A percentile compares a stretch with the other conserved stretches of the same genome.
phyloP scores from a whole-genome alignment of 2,329 filamentous ascomycete genomes.

The Ophiocordyceps camponoti-saundersi region DNA sequence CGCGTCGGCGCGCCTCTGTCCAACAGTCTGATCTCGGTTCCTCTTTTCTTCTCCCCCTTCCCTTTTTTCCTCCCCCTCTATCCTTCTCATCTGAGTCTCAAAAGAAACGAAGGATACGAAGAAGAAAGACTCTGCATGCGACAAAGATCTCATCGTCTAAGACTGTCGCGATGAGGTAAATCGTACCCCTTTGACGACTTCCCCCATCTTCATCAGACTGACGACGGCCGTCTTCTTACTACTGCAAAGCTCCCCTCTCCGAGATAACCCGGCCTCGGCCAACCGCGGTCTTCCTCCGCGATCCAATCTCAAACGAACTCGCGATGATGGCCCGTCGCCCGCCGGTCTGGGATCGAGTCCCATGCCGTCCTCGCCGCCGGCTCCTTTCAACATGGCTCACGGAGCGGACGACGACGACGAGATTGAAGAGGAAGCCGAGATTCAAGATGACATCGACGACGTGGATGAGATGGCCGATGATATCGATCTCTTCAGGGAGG shows the following conservation, averaged over 20 bases:
- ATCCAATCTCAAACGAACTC: constrained; percentile 37
- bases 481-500: constrained; percentile 60
- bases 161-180: constrained; percentile 8
- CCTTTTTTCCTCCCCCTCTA: constrained; percentile 1
- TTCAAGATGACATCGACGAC: constrained; percentile 58
- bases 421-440: constrained; percentile 52
- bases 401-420: constrained; percentile 56
- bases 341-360: constrained; percentile 38
- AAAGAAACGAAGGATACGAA: background rate
- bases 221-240: constrained; percentile 1
- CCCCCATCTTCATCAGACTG: background rate
- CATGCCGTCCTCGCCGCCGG: constrained; percentile 49
- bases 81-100: no score
- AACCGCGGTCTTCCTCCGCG: constrained; percentile 51
- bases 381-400: constrained; percentile 42
- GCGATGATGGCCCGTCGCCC: constrained; percentile 35
- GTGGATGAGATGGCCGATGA: constrained; percentile 69
- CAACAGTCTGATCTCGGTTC: constrained; percentile 1
- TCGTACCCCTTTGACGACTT: background rate
- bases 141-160: background rate
- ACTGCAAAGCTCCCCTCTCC: constrained; percentile 58
- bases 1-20: constrained; percentile 17
- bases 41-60: constrained; percentile 6
- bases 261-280: constrained; percentile 63
- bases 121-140: background rate